Conservation (phyloP, 2,329 filamentous ascomycete species). For the Cercospora beticola region DNA sequence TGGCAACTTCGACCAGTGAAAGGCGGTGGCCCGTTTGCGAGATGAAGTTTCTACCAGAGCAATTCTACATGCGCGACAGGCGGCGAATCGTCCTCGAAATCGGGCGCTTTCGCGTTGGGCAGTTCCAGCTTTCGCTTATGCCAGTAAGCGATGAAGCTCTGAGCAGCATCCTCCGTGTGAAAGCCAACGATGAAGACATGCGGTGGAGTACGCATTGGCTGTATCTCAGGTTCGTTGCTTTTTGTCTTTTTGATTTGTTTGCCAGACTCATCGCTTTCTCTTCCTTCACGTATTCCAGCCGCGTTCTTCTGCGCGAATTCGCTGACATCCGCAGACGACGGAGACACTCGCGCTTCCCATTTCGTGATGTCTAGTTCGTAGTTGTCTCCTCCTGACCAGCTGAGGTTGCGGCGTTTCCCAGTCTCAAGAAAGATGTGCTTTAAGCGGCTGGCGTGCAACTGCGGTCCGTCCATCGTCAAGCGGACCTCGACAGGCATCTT, state of each 20-base stretch:
- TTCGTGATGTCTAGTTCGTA: constrained; percentile 27
- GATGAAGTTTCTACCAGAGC: constrained; percentile 44
- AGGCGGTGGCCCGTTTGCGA: neutral
- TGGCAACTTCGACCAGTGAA: neutral
- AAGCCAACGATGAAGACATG: constrained; percentile 54
- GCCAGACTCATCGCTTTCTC: neutral
- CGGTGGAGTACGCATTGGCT: constrained; percentile 43
- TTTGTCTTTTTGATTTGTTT: neutral
- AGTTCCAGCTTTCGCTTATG: constrained; percentile 48
- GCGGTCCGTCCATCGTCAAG: constrained; percentile 37
- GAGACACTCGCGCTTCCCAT: constrained; percentile 29
- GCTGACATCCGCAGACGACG: neutral
- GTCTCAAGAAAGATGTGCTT: constrained; percentile 31
- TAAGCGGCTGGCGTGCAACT: constrained; percentile 28
- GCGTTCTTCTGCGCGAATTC: constrained; percentile 13
- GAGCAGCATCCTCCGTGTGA: constrained; percentile 54
- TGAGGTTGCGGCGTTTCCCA: constrained; percentile 28
- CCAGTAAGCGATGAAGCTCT: constrained; percentile 54
- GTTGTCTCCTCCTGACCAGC: constrained; percentile 34
- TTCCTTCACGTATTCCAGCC: constrained; percentile 2
- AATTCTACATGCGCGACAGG: constrained; percentile 49
- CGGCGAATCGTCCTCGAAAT: constrained; percentile 39
- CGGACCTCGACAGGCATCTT: constrained; percentile 37
- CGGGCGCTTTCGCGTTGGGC: constrained; percentile 21
- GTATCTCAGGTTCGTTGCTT: constrained; percentile 2